Conservation (phyloP, 176 grass and related monocot species). For the Oryza meridionalis region DNA sequence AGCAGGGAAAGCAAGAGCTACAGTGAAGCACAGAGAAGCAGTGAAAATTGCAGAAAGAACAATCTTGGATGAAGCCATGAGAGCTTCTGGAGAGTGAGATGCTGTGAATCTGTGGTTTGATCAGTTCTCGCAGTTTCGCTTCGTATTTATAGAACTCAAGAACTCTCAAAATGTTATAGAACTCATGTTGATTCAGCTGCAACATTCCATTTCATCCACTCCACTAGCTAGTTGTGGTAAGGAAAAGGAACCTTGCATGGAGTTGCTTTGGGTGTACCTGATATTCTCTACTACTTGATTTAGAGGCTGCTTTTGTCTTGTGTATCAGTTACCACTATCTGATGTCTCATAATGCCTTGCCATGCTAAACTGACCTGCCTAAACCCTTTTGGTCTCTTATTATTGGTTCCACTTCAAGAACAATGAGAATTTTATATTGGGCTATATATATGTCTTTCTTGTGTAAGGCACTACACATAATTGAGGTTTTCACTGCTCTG, state of each 20-base stretch:
- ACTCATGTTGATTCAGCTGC: constrained; percentile 31
- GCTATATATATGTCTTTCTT: not conserved
- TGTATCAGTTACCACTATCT: constrained; percentile 16
- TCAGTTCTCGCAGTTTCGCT: not conserved
- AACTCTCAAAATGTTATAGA: constrained; percentile 28
- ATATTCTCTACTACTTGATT: not conserved
- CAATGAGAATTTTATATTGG: constrained; percentile 9
- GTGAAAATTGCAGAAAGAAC: constrained; percentile 39
- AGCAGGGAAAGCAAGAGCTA: constrained; percentile 53
- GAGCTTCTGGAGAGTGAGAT: constrained; percentile 5
- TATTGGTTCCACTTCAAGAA: constrained; percentile 15
- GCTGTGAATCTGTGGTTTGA: not conserved
- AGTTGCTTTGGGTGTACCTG: constrained; percentile 55
- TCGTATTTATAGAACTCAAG: constrained; percentile 42
- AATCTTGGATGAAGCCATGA: constrained; percentile 62
- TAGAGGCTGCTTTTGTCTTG: constrained; percentile 11
- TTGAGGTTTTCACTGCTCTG: not conserved
- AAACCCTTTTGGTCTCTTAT: constrained; percentile 26
- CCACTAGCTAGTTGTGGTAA: constrained; percentile 39
- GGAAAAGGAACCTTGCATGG: constrained; percentile 32
- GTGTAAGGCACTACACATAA: not conserved
- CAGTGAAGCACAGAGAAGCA: constrained; percentile 45
- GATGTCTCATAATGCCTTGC: not conserved
- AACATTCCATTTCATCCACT: constrained; percentile 47
- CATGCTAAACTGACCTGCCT: constrained; percentile 26